Evolutionary conservation across 2,329 filamentous ascomycete species (phyloP), one percentile per base, ranked within the genome.

Genomic region (Scortechinia acanthostroma): DNA sequence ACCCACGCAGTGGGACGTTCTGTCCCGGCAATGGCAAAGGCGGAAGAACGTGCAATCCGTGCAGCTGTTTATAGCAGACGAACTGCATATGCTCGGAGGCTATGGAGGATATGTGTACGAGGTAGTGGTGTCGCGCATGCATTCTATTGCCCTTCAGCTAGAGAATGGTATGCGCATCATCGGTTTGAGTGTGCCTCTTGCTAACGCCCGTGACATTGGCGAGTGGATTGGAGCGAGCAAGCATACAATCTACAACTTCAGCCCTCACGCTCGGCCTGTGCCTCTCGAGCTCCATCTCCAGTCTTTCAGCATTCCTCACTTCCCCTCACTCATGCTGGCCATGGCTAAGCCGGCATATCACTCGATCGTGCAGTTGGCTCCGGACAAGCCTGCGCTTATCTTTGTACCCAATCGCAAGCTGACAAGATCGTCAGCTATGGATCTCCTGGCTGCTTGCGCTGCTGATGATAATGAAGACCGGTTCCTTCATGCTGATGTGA

Each of bases 211-310:
- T 48, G 93, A 98, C 56, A 79, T 98, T 55, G 91, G 91, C 44
- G 93, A 96, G 65, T 98, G 93, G 93, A 90, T 98, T 53, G 93
- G 94, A 52, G 93, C 91, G 4, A 95, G 83, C 63, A 97, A 96
- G 70, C 93, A 98, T 61, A 95, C 93, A 43, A 95, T 95, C 51
- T 98, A 91, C 74, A 98, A 98, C 68, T 98, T 98, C 70, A 95
- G 89, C 55, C 93, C 93, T 2, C 86, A 91, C 57, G 83, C 91
- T 49, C 84, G 94, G 46, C 86, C 90, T 1, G 81, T 96, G 16
- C 91, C 91, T 19, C 70, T 98, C 22, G 91, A 97, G 61, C 77
- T 98, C 47, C 90, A 96, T 60, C 86, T 98, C 42, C 93, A 98
- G 64, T 91, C 91, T 1, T 98, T 93, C 68, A 88, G 84, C 21